Percentiles rank a stretch among this genome's conserved stretches.
Evolutionary conservation across 768 basidiomycete species (phyloP).

Genomic region (Austroboletus eburneus): DNA sequence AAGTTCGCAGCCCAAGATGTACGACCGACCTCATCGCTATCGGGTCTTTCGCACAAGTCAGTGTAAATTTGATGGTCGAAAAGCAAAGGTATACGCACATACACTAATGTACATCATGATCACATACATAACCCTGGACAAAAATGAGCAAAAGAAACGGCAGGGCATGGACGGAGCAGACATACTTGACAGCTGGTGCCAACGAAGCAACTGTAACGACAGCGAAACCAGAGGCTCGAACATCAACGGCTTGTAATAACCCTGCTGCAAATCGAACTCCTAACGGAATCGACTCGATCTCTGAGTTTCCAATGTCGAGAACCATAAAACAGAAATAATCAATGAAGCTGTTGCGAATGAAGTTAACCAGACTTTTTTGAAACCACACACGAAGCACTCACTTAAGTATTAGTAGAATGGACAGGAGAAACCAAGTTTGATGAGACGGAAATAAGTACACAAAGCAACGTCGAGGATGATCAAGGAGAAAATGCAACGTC

Average conservation of each 20-base stretch:
- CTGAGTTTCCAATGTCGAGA: conserved; percentile 77
- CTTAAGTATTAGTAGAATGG: conserved; percentile 67
- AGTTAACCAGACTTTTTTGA: not conserved
- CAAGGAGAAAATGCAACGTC: conserved; percentile 86
- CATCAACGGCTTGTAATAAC: conserved; percentile 73
- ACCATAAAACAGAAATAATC: conserved; percentile 93
- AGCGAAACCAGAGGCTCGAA: conserved; percentile 84
- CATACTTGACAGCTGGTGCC: conserved; percentile 87
- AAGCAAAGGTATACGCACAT: conserved; percentile 45
- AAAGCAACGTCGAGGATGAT: conserved; percentile 91
- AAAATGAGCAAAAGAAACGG: not conserved
- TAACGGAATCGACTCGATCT: conserved; percentile 62
- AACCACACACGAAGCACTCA: conserved; percentile 23
- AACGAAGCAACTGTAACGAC: conserved; percentile 70
- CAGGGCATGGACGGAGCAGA: conserved; percentile 5
- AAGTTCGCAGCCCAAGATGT: not conserved
- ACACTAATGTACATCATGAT: conserved; percentile 93
- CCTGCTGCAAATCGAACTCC: conserved; percentile 70
- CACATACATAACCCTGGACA: conserved; percentile 69
- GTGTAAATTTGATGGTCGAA: conserved; percentile 2
- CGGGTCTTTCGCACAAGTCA: conserved; percentile 46
- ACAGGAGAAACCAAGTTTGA: conserved; percentile 88
- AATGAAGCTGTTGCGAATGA: conserved; percentile 44
- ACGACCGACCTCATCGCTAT: conserved; percentile 68
- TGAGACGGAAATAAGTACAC: conserved; percentile 89